Evolutionary conservation across 2,329 filamentous ascomycete species (phyloP), one percentile per base, ranked within the genome.

Genomic region (Ustulina deusta): DNA sequence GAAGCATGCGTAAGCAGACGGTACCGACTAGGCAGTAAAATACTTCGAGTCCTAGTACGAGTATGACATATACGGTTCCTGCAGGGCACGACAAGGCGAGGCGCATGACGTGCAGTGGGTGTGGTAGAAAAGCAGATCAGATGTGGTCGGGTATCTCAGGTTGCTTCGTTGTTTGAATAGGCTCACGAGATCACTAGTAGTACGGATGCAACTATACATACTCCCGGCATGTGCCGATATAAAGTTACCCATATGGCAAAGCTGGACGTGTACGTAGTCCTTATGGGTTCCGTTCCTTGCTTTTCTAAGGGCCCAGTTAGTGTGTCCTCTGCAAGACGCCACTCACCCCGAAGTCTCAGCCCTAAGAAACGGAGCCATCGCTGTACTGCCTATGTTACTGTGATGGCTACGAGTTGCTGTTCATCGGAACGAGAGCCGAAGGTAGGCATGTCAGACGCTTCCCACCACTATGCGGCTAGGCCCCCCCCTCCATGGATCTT

Each of bases 401-500:
- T 13, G 6, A 42, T 61, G n/a, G 27, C 36, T 17, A 44, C 32
- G 11, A 20, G 46, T 48, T 49, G 25, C 56, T 52, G 46, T 48
- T 46, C 52, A 61, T 25, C 38, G n/a, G 22, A 36, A 46, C 27
- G 34, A 40, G 29, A 55, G 58, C 29, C 63, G 54, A 51, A 65
- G 66, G 48, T 56, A 63, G 63, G 66, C 66, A 71, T 60, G 67
- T 71, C 60, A 71, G 69, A 69, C 46, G 52, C 51, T 71, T 61
- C 61, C 57, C 61, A 65, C 69, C 58, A 58, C 34, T 40, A 42
- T 32, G 40, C n/a, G 20, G 36, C 36, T 40, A 6, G 63, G 29
- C 5, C 25, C 54, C 54, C 15, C 38, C n/a, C 25, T 36, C 27
- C 40, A 20, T 52, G 15, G 20, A 22, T 52, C 32, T 36, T 48